phyloP scores from a whole-genome alignment of 495 filamentous ascomycete genomes.

The Pseudomonodictys pantanalensis region DNA sequence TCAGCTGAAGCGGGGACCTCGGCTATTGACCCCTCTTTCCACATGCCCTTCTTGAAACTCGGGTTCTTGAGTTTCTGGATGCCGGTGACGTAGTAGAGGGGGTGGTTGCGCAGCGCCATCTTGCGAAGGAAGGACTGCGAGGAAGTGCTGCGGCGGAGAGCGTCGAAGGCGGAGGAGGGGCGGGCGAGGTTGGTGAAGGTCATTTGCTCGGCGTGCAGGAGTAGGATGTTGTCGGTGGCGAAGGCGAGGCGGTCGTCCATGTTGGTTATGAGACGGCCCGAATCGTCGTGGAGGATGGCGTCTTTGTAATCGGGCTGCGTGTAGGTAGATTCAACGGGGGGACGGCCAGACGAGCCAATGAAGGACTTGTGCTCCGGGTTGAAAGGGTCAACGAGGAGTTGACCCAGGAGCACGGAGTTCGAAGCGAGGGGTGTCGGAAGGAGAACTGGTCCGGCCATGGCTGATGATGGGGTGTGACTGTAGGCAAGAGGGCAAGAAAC shows the following conservation, averaged over 20 bases:
- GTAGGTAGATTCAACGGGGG: neutral
- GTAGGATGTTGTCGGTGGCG: conserved; percentile 1
- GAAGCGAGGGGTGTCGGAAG: conserved; percentile 19
- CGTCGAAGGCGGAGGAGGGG: conserved; percentile 14
- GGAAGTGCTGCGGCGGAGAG: conserved; percentile 6
- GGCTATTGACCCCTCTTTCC: conserved; percentile 10
- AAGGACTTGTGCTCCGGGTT: conserved; percentile 14
- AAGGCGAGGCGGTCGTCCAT: neutral
- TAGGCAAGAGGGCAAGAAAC: neutral
- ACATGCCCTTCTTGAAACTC: conserved; percentile 12
- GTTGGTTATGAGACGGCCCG: conserved; percentile 16
- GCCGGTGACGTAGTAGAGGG: conserved; percentile 24
- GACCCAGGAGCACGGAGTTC: conserved; percentile 10
- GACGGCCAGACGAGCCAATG: conserved; percentile 1
- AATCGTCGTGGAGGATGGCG: conserved; percentile 12
- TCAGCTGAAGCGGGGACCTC: neutral
- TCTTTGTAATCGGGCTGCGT: conserved; percentile 14
- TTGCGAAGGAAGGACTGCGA: conserved; percentile 6
- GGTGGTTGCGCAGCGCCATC: conserved; percentile 3
- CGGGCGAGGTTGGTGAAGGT: conserved; percentile 1
- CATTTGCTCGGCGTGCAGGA: conserved; percentile 23
- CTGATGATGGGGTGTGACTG: neutral
- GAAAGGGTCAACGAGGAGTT: conserved; percentile 22
- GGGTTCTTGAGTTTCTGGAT: conserved; percentile 23
- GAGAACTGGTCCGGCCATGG: conserved; percentile 19